A percentile compares a stretch with the other conserved stretches of the same genome.
Conservation (phyloP, 2,329 filamentous ascomycete species). For the Fusarium heterosporum region DNA sequence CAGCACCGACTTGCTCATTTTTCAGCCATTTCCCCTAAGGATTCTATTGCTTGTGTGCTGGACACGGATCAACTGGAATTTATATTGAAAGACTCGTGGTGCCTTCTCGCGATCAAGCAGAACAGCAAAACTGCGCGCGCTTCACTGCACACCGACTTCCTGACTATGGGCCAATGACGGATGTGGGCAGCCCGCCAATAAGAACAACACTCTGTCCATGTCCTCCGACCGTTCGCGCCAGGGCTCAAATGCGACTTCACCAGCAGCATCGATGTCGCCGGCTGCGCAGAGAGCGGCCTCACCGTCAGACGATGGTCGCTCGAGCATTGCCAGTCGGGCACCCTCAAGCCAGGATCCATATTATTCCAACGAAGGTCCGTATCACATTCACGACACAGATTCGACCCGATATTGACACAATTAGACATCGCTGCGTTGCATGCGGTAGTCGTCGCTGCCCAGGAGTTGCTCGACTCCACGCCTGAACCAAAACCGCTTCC, state of each 20-base stretch:
- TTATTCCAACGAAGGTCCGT: constrained; percentile 71
- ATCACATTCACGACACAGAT: not conserved
- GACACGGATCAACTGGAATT: not conserved
- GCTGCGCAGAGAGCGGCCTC: constrained; percentile 39
- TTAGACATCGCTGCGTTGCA: constrained; percentile 83
- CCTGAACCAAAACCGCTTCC: constrained; percentile 73
- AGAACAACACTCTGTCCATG: constrained; percentile 37
- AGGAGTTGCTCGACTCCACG: constrained; percentile 69
- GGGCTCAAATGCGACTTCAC: constrained; percentile 39
- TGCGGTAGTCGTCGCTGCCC: constrained; percentile 78
- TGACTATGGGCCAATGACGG: constrained; percentile 53
- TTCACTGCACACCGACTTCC: constrained; percentile 20
- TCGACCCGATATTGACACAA: constrained; percentile 24
- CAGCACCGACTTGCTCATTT: constrained; percentile 9
- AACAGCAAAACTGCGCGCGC: constrained; percentile 16
- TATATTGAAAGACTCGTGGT: not conserved
- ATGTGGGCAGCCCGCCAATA: constrained; percentile 46
- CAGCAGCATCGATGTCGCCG: constrained; percentile 48
- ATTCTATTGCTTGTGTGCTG: not conserved
- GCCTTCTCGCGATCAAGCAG: constrained; percentile 13
- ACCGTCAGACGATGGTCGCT: constrained; percentile 46
- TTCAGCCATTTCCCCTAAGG: not conserved
- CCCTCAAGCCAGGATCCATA: constrained; percentile 54
- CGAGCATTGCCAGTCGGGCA: constrained; percentile 46
- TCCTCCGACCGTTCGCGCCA: constrained; percentile 33